These are phyloP conservation scores for Earliella scabrosa DNA, from an alignment of 1,284 basidiomycete genomes.

Conservation along the genomic window DNA sequence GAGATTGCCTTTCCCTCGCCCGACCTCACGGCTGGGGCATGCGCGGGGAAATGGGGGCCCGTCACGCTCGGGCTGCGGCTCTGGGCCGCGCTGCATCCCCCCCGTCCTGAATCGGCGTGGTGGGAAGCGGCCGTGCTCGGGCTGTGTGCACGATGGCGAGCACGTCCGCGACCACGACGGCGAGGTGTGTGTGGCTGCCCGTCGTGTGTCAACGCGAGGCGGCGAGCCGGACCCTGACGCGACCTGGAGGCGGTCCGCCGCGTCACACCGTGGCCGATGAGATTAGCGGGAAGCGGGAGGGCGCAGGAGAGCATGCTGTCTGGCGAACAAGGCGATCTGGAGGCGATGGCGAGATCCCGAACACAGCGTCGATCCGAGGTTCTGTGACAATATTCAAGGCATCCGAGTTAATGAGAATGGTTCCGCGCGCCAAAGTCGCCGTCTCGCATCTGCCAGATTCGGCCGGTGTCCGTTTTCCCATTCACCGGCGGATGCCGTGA, in stretches of 20 bases:
- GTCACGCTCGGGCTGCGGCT: conserved; percentile 2
- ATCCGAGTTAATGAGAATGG: conserved; percentile 9
- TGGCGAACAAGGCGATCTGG: conserved; percentile 20
- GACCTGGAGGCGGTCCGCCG: background rate
- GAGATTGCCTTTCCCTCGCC: conserved; percentile 20
- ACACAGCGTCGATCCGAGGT: conserved; percentile 25
- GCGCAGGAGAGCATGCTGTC: conserved; percentile 9
- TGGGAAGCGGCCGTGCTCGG: background rate
- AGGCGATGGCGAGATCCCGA: conserved; percentile 11
- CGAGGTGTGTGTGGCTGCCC: background rate
- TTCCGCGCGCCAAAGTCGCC: conserved; percentile 12
- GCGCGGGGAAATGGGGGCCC: conserved; percentile 8
- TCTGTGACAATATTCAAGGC: conserved; percentile 22
- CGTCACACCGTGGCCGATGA: conserved; percentile 16
- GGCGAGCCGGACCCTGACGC: background rate
- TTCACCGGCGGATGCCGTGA: conserved; percentile 16
- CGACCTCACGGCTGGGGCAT: conserved; percentile 16
- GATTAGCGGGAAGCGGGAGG: conserved; percentile 10
- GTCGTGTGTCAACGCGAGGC: too few species aligned
- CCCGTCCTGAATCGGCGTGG: conserved; percentile 11
- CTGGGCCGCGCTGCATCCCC: conserved; percentile 13
- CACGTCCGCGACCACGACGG: background rate
- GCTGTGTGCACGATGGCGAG: background rate
- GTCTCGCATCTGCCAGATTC: conserved; percentile 17
- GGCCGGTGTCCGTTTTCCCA: background rate